These are phyloP conservation scores for Lecanosticta acicola DNA, from an alignment of 2,329 filamentous ascomycete genomes.

Conservation along the genomic window DNA sequence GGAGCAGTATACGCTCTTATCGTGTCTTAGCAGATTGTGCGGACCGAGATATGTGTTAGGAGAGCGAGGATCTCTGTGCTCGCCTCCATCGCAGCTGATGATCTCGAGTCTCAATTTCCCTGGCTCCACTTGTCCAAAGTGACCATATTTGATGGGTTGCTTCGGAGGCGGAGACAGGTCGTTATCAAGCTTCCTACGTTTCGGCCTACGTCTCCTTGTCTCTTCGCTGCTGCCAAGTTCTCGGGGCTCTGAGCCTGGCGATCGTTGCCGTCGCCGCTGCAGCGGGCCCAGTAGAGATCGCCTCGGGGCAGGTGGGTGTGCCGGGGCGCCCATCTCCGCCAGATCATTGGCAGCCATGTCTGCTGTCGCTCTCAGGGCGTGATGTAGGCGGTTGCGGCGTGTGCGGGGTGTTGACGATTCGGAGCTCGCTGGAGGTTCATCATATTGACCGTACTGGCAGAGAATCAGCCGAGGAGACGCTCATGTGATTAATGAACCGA, in stretches of 20 bases:
- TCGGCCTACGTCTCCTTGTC: slow-evolving; percentile 20
- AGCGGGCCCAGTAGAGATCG: slow-evolving; percentile 12
- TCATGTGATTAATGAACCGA: background rate
- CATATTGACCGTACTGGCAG: slow-evolving; percentile 37
- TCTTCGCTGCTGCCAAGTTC: slow-evolving; percentile 15
- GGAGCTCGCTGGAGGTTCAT: slow-evolving; percentile 41
- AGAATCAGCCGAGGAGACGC: slow-evolving; percentile 10
- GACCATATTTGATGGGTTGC: slow-evolving; percentile 66
- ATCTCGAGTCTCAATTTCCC: slow-evolving; percentile 81
- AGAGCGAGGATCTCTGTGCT: slow-evolving; percentile 48
- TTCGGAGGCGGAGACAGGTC: slow-evolving; percentile 15
- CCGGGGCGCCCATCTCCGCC: slow-evolving; percentile 16
- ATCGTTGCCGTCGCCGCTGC: slow-evolving; percentile 18
- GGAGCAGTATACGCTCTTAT: slow-evolving; percentile 83
- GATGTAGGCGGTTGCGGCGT: slow-evolving; percentile 31
- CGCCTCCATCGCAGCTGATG: slow-evolving; percentile 79
- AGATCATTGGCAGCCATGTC: slow-evolving; percentile 28
- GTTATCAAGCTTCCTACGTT: slow-evolving; percentile 39
- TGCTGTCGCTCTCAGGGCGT: slow-evolving; percentile 31
- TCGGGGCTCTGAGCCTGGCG: slow-evolving; percentile 17
- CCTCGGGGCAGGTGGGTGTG: slow-evolving; percentile 5
- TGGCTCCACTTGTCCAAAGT: slow-evolving; percentile 79
- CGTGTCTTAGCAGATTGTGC: slow-evolving; percentile 78
- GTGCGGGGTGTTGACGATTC: slow-evolving; percentile 25
- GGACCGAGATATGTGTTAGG: slow-evolving; percentile 54